phyloP scores from a whole-genome alignment of 2,329 filamentous ascomycete species.

The Podosphaera xanthii region DNA sequence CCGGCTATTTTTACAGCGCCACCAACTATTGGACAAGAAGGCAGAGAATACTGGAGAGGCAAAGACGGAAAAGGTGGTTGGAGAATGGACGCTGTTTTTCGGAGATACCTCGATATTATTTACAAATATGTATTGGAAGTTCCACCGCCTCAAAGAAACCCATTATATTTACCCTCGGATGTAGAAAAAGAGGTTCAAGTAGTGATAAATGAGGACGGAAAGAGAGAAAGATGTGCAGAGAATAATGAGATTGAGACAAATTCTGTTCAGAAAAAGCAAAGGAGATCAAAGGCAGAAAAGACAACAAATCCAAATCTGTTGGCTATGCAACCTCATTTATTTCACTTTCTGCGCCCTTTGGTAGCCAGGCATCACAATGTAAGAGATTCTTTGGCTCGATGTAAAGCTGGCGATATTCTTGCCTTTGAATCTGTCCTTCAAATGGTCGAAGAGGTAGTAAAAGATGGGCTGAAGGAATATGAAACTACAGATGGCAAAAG shows the following conservation, averaged over 20 bases:
- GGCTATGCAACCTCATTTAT: conserved; percentile 76
- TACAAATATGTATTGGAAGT: conserved; percentile 50
- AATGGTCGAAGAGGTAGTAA: conserved; percentile 54
- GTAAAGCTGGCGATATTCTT: conserved; percentile 44
- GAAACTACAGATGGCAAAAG: conserved; percentile 27
- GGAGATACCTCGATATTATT: conserved; percentile 79
- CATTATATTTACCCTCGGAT: conserved; percentile 43
- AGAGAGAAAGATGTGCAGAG: conserved; percentile 1
- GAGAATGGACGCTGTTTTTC: conserved; percentile 65
- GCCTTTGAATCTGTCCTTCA: conserved; percentile 55
- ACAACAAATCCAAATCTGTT: conserved; percentile 37
- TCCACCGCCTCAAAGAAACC: conserved; percentile 41
- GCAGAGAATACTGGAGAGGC: conserved; percentile 70
- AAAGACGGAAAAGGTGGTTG: conserved; percentile 62
- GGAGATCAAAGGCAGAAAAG: conserved; percentile 19
- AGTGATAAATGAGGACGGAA: conserved; percentile 17
- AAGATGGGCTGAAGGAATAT: conserved; percentile 48
- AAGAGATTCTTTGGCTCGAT: conserved; percentile 57
- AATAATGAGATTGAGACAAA: conserved; percentile 6
- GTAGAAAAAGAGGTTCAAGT: conserved; percentile 19
- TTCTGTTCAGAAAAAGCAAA: conserved; percentile 19
- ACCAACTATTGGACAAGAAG: conserved; percentile 39
- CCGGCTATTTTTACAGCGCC: conserved; percentile 60
- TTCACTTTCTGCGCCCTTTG: conserved; percentile 70
- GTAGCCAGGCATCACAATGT: conserved; percentile 63